Evolutionary conservation across 176 grass and related monocot species (phyloP), one percentile per base, ranked within the genome.

Genomic region (Musa troglodytarum): DNA sequence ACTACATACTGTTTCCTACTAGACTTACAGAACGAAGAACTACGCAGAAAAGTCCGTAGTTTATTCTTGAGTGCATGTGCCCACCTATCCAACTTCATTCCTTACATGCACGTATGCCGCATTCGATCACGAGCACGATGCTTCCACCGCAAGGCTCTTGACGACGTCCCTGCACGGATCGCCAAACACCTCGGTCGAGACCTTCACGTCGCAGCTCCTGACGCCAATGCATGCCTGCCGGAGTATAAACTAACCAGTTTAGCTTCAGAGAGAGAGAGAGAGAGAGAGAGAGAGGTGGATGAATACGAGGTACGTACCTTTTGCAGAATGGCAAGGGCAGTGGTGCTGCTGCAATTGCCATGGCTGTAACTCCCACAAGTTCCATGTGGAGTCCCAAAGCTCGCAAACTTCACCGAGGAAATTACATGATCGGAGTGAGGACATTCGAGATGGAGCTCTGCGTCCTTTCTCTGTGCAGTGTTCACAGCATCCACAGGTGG

Each of bases 81-180:
- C 34, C 34, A 43, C 4, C 34, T 34, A 34, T 34, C 29, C 29
- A 0, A 0, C 29, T 43, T 43, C 34, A 6, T 43, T 43, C 4
- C 4, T 43, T 4, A 4, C 34, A 34, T 4, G 34, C 34, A 34
- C 3, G 34, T 4, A 34, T 34, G 34, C 34, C 4, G 34, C 34
- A 4, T 56, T 72, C 66, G 72, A 77, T 86, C 80, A 92, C 53
- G 86, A 95, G 78, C 96, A 99, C 72, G 91, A 85, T 81, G 88
- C 96, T 92, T 99, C 96, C 16, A 99, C 85, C 3, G 78, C 85
- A 75, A 99, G 91, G 80, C 85, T 94, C 82, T 99, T 99, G 50
- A 85, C 87, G 65, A 95, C 66, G 58, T 78, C 82, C 16, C 23
- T 81, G 57, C 96, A 99, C 77, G 91, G 96, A 88, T 99, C 87